Conservation (phyloP, 2,329 filamentous ascomycete genomes). For the Chaetomium strumarium region DNA sequence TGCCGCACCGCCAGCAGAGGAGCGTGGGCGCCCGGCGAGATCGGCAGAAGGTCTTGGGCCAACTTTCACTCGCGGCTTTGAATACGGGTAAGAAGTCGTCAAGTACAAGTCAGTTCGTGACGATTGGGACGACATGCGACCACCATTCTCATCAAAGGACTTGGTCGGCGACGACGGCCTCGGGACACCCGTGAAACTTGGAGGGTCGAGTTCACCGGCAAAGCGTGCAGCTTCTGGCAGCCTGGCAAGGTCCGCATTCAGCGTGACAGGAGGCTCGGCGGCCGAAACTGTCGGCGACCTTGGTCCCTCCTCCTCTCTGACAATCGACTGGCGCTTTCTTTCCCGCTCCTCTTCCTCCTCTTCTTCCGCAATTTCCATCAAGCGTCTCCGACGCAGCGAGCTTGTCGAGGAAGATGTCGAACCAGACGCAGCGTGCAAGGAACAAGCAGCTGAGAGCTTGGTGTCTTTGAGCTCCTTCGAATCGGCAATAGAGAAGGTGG, state of each 20-base stretch:
- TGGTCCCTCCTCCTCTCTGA: slow-evolving; percentile 39
- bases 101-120: slow-evolving; percentile 46
- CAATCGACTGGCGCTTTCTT: slow-evolving; percentile 52
- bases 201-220: slow-evolving; percentile 43
- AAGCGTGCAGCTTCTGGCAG: slow-evolving; percentile 47
- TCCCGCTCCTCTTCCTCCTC: slow-evolving; percentile 63
- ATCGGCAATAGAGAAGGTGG: slow-evolving; percentile 67
- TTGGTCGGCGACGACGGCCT: slow-evolving; percentile 41
- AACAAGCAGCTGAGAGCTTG: slow-evolving; percentile 80
- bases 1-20: slow-evolving; percentile 51
- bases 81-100: slow-evolving; percentile 44
- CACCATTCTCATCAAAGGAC: slow-evolving; percentile 37
- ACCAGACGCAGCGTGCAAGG: slow-evolving; percentile 78
- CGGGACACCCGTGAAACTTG: slow-evolving; percentile 44
- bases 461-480: slow-evolving; percentile 81
- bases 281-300: slow-evolving; percentile 29
- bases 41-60: slow-evolving; percentile 77
- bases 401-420: slow-evolving; percentile 81
- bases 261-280: slow-evolving; percentile 37
- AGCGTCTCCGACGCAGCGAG: slow-evolving; percentile 66
- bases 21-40: slow-evolving; percentile 54
- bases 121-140: slow-evolving; percentile 48
- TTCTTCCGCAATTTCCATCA: slow-evolving; percentile 91
- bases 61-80: slow-evolving; percentile 80
- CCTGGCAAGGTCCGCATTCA: slow-evolving; percentile 48